A percentile compares a stretch with the other conserved stretches of the same genome.
Evolutionary conservation across 2,329 filamentous ascomycete species (phyloP).

Genomic region (Graphilbum ipis-grandicollis): DNA sequence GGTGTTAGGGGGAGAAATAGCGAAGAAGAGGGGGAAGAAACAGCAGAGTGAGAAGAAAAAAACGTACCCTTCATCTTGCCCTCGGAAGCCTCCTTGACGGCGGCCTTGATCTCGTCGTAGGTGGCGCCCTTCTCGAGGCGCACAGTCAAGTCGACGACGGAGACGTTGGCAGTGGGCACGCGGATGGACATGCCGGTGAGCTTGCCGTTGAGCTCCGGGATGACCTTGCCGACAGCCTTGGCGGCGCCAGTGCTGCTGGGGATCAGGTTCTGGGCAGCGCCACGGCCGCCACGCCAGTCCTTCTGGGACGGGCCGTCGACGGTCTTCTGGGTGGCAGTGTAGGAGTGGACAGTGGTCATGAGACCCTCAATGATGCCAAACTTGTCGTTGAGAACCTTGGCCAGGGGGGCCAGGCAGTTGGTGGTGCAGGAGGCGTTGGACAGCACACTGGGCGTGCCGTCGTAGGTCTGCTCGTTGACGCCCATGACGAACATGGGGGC

Average conservation of each 20-base stretch:
- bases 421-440: conserved; percentile 99
- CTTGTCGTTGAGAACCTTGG: conserved; percentile 99
- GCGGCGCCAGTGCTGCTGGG: conserved; percentile 97
- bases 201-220: conserved; percentile 95
- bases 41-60: neutral
- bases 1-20: neutral
- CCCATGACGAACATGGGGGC: conserved; percentile 99
- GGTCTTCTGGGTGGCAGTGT: conserved; percentile 99
- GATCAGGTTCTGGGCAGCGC: conserved; percentile 99
- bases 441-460: conserved; percentile 77
- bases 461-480: conserved; percentile 93
- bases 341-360: conserved; percentile 99
- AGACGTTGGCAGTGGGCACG: conserved; percentile 97
- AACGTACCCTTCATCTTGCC: conserved; percentile 67
- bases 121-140: conserved; percentile 78
- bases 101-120: conserved; percentile 86
- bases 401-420: conserved; percentile 98
- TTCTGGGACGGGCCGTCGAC: conserved; percentile 94
- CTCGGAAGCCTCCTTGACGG: conserved; percentile 74
- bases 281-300: conserved; percentile 99
- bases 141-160: conserved; percentile 91
- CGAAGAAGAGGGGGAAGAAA: neutral
- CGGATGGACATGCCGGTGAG: conserved; percentile 99
- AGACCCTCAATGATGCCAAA: conserved; percentile 95
- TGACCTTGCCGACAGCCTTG: conserved; percentile 99